These are phyloP conservation scores for Dovyalis caffra DNA, from an alignment of 345 rosid genomes.

Conservation along the genomic window DNA sequence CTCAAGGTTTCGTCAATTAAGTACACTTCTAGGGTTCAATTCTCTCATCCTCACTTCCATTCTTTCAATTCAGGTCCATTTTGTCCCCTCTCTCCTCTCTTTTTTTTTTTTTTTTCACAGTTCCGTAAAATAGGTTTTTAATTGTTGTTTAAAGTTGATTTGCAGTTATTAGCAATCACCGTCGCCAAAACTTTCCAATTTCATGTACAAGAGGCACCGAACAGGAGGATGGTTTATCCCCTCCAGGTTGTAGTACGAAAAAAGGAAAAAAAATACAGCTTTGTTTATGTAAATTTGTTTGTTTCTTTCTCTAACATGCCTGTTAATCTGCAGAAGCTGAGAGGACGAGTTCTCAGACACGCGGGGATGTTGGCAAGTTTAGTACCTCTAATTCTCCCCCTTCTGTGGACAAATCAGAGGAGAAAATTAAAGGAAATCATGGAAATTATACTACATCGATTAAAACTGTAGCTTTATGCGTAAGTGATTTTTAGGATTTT, in stretches of 20 bases:
- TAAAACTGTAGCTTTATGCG: slow-evolving; percentile 80
- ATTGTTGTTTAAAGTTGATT: slow-evolving; percentile 2
- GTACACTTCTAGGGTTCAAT: slow-evolving; percentile 30
- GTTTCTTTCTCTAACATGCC: neutral
- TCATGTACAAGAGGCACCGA: slow-evolving; percentile 48
- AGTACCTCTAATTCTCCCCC: slow-evolving; percentile 14
- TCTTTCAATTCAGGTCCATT: slow-evolving; percentile 37
- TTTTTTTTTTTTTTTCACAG: neutral
- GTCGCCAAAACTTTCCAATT: slow-evolving; percentile 24
- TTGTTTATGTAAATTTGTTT: neutral
- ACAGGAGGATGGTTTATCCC: slow-evolving; percentile 55
- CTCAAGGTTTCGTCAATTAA: slow-evolving; percentile 28
- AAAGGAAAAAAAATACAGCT: too few species aligned
- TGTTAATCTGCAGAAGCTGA: slow-evolving; percentile 44
- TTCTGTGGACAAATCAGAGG: slow-evolving; percentile 30
- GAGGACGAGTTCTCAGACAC: slow-evolving; percentile 29
- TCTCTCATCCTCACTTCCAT: slow-evolving; percentile 28
- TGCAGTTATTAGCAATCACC: slow-evolving; percentile 38
- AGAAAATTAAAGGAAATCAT: slow-evolving; percentile 33
- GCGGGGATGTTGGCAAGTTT: slow-evolving; percentile 25
- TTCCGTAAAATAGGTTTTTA: neutral
- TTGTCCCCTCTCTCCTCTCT: neutral
- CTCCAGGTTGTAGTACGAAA: slow-evolving; percentile 42
- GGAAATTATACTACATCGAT: slow-evolving; percentile 49
- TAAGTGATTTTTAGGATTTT: slow-evolving; percentile 35